Evolutionary conservation across 768 basidiomycete genomes (phyloP).

Genomic region (Polyporus arcularius): DNA sequence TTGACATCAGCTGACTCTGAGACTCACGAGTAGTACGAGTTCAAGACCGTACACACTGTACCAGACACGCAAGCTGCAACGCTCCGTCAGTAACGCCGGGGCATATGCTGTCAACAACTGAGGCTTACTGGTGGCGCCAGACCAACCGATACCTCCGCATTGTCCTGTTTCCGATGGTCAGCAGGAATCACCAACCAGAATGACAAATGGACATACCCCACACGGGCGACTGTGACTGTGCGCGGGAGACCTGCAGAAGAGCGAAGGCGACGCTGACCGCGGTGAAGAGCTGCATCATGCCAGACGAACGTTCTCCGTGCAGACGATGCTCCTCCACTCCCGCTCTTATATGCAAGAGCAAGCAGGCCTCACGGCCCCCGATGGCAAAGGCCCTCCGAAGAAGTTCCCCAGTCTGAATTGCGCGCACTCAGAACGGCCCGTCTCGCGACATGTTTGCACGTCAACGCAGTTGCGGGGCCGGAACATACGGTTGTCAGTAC

Average conservation of each 20-base stretch:
- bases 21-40: conserved; percentile 24
- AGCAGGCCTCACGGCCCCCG: neutral
- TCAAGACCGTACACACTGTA: conserved; percentile 15
- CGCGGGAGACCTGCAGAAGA: conserved; percentile 4
- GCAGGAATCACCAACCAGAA: neutral
- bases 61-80: conserved; percentile 19
- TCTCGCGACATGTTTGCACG: neutral
- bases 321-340: neutral
- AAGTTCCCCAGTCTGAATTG: conserved; percentile 16
- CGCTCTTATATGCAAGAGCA: neutral
- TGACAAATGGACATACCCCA: conserved; percentile 17
- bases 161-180: conserved; percentile 11
- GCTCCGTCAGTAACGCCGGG: neutral
- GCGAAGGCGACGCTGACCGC: conserved; percentile 16
- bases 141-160: conserved; percentile 27
- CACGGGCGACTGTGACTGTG: conserved; percentile 14
- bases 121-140: conserved; percentile 20
- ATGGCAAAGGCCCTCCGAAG: conserved; percentile 6
- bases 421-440: conserved; percentile 2
- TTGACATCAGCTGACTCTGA: no score
- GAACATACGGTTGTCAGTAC: neutral
- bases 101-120: no score
- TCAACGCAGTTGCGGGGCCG: neutral
- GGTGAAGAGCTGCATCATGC: conserved; percentile 19
- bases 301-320: neutral